Evolutionary conservation across 2,329 filamentous ascomycete species (phyloP).

Genomic region (Arthrobotrys sphaeroides): DNA sequence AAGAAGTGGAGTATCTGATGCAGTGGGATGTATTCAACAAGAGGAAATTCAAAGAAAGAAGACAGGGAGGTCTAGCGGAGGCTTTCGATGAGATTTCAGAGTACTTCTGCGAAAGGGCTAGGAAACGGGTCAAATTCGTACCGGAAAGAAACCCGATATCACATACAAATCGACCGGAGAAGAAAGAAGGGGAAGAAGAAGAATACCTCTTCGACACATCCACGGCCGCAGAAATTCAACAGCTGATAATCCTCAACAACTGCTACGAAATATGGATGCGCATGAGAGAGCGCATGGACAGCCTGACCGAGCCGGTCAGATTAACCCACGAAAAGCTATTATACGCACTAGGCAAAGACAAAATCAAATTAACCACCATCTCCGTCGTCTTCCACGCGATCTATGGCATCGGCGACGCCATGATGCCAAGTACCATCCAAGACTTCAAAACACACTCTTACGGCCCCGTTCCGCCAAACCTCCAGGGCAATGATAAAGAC

Average conservation of each 20-base stretch:
- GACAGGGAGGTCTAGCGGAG: constrained; percentile 20
- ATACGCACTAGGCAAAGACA: constrained; percentile 20
- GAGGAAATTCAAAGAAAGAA: constrained; percentile 20
- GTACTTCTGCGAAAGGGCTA: constrained; percentile 21
- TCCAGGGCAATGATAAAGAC: constrained; percentile 22
- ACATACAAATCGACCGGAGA: background rate
- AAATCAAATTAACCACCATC: constrained; percentile 22
- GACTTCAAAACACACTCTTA: constrained; percentile 37
- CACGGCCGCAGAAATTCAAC: constrained; percentile 27
- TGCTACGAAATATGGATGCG: constrained; percentile 46
- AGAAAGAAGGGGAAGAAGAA: background rate
- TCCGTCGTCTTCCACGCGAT: constrained; percentile 38
- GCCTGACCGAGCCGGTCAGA: constrained; percentile 19
- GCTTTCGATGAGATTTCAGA: constrained; percentile 18
- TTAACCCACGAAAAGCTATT: constrained; percentile 36
- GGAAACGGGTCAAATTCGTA: background rate
- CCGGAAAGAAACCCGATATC: background rate
- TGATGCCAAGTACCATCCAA: constrained; percentile 25
- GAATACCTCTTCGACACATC: constrained; percentile 3
- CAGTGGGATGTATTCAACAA: constrained; percentile 38
- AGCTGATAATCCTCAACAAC: constrained; percentile 34
- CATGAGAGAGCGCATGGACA: constrained; percentile 37
- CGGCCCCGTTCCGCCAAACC: constrained; percentile 37
- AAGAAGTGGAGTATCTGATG: constrained; percentile 29
- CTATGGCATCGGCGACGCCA: constrained; percentile 38